Conservation (phyloP, 306 rosid genomes). For the Alnus glutinosa region DNA sequence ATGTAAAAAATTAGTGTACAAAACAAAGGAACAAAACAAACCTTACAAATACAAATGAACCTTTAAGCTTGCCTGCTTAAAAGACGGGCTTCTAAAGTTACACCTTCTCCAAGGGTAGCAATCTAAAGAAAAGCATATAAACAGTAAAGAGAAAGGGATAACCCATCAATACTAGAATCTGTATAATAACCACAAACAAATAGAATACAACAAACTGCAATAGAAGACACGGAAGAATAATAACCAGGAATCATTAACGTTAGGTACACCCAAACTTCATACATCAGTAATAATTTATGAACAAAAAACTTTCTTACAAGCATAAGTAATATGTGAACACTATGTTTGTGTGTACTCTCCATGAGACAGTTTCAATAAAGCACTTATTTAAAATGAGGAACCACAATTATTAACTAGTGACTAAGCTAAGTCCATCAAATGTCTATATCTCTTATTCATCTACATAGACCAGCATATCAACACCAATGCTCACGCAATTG, state of each 20-base stretch:
- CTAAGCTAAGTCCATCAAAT: background rate
- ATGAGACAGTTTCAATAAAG: background rate
- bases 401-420: background rate
- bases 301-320: background rate
- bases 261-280: background rate
- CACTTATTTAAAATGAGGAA: background rate
- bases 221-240: background rate
- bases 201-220: background rate
- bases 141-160: background rate
- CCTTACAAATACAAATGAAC: constrained; percentile 12
- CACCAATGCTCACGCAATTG: background rate
- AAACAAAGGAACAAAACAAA: constrained; percentile 13
- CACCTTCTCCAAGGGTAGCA: constrained; percentile 85
- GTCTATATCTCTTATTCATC: background rate
- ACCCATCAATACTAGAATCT: background rate
- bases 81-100: constrained; percentile 83
- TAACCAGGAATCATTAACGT: background rate
- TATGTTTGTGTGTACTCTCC: background rate
- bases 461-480: background rate
- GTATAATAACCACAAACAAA: background rate
- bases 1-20: constrained; percentile 31
- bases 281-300: too few species aligned
- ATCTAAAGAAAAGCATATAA: constrained; percentile 40
- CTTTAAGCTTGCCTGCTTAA: constrained; percentile 70
- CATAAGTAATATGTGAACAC: background rate